Conservation (phyloP, 306 rosid genomes). For the Aeschynomene evenia region DNA sequence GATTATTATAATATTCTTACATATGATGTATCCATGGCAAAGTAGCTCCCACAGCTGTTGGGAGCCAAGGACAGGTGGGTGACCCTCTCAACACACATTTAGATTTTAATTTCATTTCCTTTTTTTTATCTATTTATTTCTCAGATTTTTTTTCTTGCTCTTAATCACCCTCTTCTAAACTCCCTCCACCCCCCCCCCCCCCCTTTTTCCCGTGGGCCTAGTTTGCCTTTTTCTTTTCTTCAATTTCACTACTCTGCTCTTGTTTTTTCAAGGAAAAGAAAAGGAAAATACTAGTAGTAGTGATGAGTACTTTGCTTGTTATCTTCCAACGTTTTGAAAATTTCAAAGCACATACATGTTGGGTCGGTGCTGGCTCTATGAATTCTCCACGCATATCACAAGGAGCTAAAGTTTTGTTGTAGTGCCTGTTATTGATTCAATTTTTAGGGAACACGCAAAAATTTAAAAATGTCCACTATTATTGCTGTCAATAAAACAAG, state of each 20-base stretch:
- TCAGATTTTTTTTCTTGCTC: neutral
- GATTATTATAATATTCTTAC: neutral
- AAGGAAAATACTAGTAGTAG: no score
- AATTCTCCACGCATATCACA: constrained; percentile 19
- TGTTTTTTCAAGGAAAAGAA: no score
- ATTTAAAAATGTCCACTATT: constrained; percentile 13
- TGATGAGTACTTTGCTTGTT: neutral
- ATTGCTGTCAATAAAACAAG: neutral
- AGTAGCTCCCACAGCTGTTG: neutral
- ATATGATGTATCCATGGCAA: neutral
- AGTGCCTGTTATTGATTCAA: neutral
- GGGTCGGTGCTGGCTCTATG: constrained; percentile 29
- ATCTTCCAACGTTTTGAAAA: neutral
- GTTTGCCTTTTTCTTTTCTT: constrained; percentile 7
- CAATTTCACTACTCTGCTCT: neutral
- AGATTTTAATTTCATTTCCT: neutral
- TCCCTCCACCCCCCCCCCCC: neutral
- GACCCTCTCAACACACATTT: neutral
- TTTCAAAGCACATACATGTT: constrained; percentile 18
- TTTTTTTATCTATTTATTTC: no score
- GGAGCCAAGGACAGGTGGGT: neutral
- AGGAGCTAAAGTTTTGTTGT: neutral
- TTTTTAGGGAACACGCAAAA: constrained; percentile 18
- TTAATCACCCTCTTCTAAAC: neutral
- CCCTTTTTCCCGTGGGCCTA: no score